These are phyloP conservation scores for Andrographis paniculata DNA, from an alignment of 305 asterid genomes.

Conservation along the genomic window DNA sequence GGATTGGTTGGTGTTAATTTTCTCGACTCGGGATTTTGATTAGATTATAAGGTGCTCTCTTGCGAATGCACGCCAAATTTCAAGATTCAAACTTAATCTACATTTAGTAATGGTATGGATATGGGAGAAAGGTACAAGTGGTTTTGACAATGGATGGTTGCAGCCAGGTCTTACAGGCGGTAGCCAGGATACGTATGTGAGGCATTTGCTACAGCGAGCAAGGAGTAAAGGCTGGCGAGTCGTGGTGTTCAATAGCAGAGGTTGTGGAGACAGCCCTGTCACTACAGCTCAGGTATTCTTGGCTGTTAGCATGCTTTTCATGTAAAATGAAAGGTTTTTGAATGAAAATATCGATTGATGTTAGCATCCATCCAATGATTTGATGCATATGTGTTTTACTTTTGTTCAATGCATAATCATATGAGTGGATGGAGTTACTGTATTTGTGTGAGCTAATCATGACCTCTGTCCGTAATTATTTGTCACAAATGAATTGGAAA, in stretches of 20 bases:
- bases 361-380: constrained; percentile 9
- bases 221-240: constrained; percentile 73
- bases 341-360: not conserved
- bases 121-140: constrained; percentile 3
- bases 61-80: no score
- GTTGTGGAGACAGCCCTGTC: constrained; percentile 89
- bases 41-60: no score
- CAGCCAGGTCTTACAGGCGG: constrained; percentile 99
- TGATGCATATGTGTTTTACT: constrained; percentile 1
- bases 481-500: not conserved
- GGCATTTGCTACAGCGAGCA: constrained; percentile 83
- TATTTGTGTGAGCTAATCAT: no score
- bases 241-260: constrained; percentile 90
- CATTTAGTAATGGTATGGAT: not conserved
- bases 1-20: no score
- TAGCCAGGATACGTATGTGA: constrained; percentile 66
- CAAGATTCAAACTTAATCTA: constrained; percentile 1
- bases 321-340: not conserved
- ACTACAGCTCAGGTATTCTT: constrained; percentile 85
- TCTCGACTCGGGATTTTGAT: no score
- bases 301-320: not conserved
- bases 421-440: not conserved
- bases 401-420: not conserved
- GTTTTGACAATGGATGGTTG: constrained; percentile 23
- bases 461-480: no score